Conservation (phyloP, 768 basidiomycete genomes). For the Pleurotus tuber-regium region DNA sequence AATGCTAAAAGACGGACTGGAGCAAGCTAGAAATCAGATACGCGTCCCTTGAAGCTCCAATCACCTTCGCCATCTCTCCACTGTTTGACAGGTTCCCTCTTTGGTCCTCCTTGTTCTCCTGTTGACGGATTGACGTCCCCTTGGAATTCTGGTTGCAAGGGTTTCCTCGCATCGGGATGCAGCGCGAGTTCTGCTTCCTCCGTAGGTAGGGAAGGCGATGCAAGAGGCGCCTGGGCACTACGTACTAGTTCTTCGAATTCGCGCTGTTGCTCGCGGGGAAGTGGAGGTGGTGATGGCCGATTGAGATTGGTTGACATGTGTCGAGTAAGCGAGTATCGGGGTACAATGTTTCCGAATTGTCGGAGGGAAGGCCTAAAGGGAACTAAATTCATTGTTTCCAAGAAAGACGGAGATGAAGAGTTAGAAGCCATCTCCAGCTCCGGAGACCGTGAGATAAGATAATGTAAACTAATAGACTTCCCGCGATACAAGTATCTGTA, state of each 20-base stretch:
- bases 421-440: no score
- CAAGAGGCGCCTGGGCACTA: conserved; percentile 47
- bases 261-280: conserved; percentile 73
- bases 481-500: no score
- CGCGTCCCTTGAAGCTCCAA: conserved; percentile 90
- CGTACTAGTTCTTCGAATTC: conserved; percentile 86
- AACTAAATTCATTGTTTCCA: no score
- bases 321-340: not conserved
- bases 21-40: conserved; percentile 74
- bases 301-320: conserved; percentile 34
- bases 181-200: conserved; percentile 42
- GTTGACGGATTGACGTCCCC: conserved; percentile 81
- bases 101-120: conserved; percentile 86
- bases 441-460: not conserved
- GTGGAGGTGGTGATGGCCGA: conserved; percentile 70
- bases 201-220: conserved; percentile 31
- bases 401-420: no score
- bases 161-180: conserved; percentile 69
- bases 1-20: no score
- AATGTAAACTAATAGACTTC: not conserved
- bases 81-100: conserved; percentile 72
- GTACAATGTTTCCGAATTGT: not conserved
- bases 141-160: conserved; percentile 66
- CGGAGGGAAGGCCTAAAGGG: no score
- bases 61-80: conserved; percentile 65